Evolutionary conservation across 768 basidiomycete species (phyloP).

Genomic region (Boletus coccyginus): DNA sequence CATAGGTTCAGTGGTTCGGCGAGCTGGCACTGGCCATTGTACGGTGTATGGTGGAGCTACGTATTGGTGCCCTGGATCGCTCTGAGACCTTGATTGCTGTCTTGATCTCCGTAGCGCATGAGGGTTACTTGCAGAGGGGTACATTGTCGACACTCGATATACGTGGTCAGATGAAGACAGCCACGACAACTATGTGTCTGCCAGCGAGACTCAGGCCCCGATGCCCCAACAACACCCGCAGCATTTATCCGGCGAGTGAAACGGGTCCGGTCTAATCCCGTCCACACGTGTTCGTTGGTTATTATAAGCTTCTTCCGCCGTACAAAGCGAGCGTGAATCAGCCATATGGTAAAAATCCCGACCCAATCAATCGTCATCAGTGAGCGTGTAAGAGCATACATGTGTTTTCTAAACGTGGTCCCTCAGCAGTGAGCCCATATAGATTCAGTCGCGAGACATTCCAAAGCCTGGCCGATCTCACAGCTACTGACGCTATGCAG

Average conservation of each 20-base stretch:
- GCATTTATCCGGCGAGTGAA: not conserved
- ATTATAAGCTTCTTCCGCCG: not conserved
- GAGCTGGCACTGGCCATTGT: constrained; percentile 26
- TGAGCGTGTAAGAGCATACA: not conserved
- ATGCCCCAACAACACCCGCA: not conserved
- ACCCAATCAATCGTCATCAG: not conserved
- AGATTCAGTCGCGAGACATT: not conserved
- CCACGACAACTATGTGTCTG: not conserved
- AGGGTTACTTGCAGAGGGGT: constrained; percentile 5
- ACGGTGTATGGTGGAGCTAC: constrained; percentile 23
- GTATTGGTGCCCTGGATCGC: constrained; percentile 25
- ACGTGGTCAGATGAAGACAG: not conserved
- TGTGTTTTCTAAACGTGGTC: not conserved
- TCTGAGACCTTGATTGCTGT: constrained; percentile 11
- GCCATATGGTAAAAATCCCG: not conserved
- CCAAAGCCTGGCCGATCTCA: not conserved
- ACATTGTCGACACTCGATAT: constrained; percentile 9
- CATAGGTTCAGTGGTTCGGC: constrained; percentile 19
- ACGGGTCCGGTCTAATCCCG: not conserved
- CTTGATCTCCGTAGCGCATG: constrained; percentile 12
- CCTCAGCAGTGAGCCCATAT: not conserved
- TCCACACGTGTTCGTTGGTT: constrained; percentile 1
- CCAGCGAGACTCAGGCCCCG: not conserved
- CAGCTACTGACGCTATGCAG: constrained; percentile 1
- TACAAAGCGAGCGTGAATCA: not conserved